Evolutionary conservation across 768 basidiomycete genomes (phyloP).

Genomic region (Pleurotus tuber-regium): DNA sequence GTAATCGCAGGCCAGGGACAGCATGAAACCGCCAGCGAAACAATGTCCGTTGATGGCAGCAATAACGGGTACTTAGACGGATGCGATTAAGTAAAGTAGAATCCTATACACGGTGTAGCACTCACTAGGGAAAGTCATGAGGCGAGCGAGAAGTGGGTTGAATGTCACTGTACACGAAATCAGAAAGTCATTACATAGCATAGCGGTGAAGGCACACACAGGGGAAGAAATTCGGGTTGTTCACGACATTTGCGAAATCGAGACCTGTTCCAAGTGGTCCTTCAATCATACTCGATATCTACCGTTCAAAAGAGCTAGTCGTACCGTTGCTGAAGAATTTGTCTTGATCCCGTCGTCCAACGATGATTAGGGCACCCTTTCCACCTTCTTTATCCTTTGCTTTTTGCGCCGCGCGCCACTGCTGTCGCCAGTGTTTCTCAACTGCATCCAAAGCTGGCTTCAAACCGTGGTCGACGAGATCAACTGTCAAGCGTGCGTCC

Average conservation of each 20-base stretch:
- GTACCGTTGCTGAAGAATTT: constrained; percentile 88
- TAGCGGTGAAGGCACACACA: constrained; percentile 34
- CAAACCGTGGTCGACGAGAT: constrained; percentile 56
- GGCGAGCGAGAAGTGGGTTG: constrained; percentile 66
- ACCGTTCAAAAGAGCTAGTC: constrained; percentile 11
- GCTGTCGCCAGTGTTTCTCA: constrained; percentile 67
- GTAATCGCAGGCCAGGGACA: constrained; percentile 84
- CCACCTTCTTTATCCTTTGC: constrained; percentile 50
- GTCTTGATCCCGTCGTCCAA: constrained; percentile 71
- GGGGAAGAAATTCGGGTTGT: constrained; percentile 64
- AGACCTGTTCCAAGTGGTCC: constrained; percentile 57
- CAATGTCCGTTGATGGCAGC: constrained; percentile 84
- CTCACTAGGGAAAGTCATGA: constrained; percentile 78
- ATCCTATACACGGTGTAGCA: constrained; percentile 1
- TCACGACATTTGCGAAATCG: constrained; percentile 50
- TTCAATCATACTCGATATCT: not conserved
- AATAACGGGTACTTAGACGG: constrained; percentile 64
- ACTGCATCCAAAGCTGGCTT: constrained; percentile 71
- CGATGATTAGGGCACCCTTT: constrained; percentile 72
- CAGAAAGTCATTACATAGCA: constrained; percentile 10
- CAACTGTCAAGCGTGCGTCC: constrained; percentile 66
- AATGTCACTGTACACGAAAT: constrained; percentile 53
- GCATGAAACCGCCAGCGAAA: constrained; percentile 80
- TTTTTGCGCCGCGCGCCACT: constrained; percentile 42
- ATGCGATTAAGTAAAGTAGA: constrained; percentile 1